These are phyloP conservation scores for Capsicum chinense DNA, from an alignment of 257 asterid species.

Conservation along the genomic window DNA sequence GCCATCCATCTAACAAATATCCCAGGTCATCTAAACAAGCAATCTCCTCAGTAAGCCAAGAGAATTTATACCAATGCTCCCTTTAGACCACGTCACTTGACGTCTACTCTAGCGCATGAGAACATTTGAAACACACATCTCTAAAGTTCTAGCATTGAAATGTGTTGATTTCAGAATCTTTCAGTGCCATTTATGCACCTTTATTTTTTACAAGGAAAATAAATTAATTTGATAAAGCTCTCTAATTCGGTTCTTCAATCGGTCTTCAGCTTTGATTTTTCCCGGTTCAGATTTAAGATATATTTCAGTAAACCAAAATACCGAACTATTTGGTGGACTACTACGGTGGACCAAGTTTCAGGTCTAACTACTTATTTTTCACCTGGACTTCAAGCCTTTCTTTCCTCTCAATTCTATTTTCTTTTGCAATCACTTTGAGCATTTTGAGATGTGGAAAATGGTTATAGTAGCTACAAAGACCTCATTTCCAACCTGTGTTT, in stretches of 20 bases:
- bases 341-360: neutral
- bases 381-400: neutral
- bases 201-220: neutral
- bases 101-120: neutral
- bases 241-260: neutral
- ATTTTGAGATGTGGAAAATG: neutral
- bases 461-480: neutral
- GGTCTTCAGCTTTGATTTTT: neutral
- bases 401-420: neutral
- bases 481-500: neutral
- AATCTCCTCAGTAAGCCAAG: neutral
- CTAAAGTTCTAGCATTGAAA: neutral
- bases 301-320: neutral
- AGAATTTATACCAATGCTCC: neutral
- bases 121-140: neutral
- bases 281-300: neutral
- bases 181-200: neutral
- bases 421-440: neutral
- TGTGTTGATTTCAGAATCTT: neutral
- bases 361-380: neutral
- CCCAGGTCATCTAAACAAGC: neutral
- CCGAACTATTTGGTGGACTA: neutral
- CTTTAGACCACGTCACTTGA: neutral
- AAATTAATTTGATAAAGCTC: neutral
- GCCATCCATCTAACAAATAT: neutral